Conservation (phyloP, 2,329 filamentous ascomycete species). For the Fusarium sp. region DNA sequence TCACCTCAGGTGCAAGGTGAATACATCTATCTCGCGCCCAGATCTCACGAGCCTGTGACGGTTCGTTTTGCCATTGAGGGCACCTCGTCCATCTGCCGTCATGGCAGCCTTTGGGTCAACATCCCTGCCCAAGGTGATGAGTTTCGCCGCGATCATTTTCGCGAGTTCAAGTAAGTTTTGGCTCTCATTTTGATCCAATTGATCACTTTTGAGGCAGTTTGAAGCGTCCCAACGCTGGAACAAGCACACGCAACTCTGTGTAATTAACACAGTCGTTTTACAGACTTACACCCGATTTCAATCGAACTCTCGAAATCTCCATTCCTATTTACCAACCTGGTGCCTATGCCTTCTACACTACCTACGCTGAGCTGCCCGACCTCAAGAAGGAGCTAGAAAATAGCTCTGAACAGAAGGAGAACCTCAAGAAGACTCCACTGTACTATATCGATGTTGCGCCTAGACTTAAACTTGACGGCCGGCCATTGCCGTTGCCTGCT, state of each 20-base stretch:
- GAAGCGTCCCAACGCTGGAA: background rate
- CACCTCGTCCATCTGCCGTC: constrained; percentile 91
- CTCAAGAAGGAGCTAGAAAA: constrained; percentile 51
- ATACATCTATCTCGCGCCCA: constrained; percentile 90
- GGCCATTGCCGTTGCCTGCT: constrained; percentile 82
- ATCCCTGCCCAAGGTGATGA: constrained; percentile 80
- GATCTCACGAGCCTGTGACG: constrained; percentile 76
- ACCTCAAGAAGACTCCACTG: constrained; percentile 73
- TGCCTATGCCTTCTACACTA: constrained; percentile 93
- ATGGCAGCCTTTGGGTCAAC: constrained; percentile 97
- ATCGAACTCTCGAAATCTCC: constrained; percentile 88
- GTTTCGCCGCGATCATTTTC: constrained; percentile 83
- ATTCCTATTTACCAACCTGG: constrained; percentile 85
- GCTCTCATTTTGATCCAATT: background rate
- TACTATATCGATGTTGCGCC: constrained; percentile 97
- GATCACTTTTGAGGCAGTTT: background rate
- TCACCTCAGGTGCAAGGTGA: constrained; percentile 88
- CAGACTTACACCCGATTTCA: constrained; percentile 92
- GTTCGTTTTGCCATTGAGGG: constrained; percentile 93
- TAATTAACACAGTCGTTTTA: constrained; percentile 21
- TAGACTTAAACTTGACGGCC: constrained; percentile 76
- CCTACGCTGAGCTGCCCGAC: constrained; percentile 86
- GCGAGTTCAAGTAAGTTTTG: constrained; percentile 82
- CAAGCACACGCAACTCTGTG: background rate
- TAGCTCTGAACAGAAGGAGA: constrained; percentile 47